Evolutionary conservation across 805 yeast genomes (phyloP), one percentile per base, ranked within the genome.

Genomic region (Brettanomyces custersianus): DNA sequence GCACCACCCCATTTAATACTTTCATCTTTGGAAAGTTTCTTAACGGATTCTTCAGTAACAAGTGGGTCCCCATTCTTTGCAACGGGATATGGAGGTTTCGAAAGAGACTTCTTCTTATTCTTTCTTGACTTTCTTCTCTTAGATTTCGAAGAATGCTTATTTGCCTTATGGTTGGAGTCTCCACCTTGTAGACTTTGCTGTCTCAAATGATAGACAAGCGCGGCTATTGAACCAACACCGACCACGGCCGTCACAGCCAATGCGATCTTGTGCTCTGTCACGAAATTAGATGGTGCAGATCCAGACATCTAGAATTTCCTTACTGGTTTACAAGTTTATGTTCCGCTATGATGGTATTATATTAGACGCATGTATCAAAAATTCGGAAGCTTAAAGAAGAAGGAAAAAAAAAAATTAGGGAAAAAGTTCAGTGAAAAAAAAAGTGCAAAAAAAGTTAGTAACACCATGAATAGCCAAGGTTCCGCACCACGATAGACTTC

Each of bases 1-100:
- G 79, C 76, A 36, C 74, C 57, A 4, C 95, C 85, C 70, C 79
- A 70, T 34, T 66, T 65, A 29, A 72, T 79, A 59, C 68, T 78
- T 46, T 74, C 73, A 43, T 63, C 68, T 4, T 55, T 65, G 6
- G 73, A 50, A 41, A 81, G 66, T 3, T 50, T 45, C 9, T 60
- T 52, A 18, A 78, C 60, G 33, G 54, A 52, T 26, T 65, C 79
- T 20, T 63, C 66, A 27, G 69, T 60, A 30, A 82, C 50, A 15
- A 62, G 64, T 4, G 90, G 90, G 42, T 74, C 65, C 3, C 86
- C 85, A 16, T 68, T 57, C 2, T 51, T 40, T 44, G 66, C 65
- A 12, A 68, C 65, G n/a, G 88, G 82, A 50, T 72, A 79, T 10
- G 29, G 29, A 8, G 22, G 23, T 5, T 33, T 20, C 21, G 12